Base-by-base conservation (phyloP, 805 yeast genomes). In the Nakazawaea laoshanensis region DNA sequence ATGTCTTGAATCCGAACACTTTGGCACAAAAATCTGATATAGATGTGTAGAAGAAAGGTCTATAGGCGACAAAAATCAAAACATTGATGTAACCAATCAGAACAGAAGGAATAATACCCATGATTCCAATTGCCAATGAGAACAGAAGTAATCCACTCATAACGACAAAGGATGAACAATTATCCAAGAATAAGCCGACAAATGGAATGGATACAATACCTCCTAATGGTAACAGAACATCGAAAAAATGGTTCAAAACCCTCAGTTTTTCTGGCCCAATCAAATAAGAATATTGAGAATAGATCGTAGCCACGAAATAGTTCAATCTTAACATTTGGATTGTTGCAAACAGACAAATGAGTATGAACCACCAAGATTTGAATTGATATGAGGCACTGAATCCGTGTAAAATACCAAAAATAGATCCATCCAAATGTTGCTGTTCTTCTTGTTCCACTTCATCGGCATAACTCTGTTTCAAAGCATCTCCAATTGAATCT, bases 31-130 rank as follows among this genome's bases (percentile, higher is more conserved):
- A 67, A 46, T 71, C 78, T 3, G 73, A 64, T 24, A 71, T 55
- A 2, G 74, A 59, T n/a, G 78, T 70, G 47, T 71, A 71, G 51
- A 69, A 71, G 42, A 71, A 69, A 23, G 77, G 78, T 48, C 78
- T 60, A 55, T 65, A 71, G 23, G 59, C 61, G 23, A 69, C 76
- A 47, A 71, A 71, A 13, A 70, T 32, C 24, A 61, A 46, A 19
- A 71, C 66, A 40, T 68, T 64, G 30, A 67, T 27, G 7, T 68
- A 36, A 35, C 74, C 76, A 2, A 63, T 42, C 17, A 40, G n/a
- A 35, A 56, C 61, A 23, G 57, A 57, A 27, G 64, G 56, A 30
- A 67, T 42, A 21, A 66, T 52, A n/a, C 76, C 76, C 15, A 68
- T 53, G 4, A 67, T 38, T 22, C 77, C 77, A 41, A 71, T 61